These are phyloP conservation scores for Xylaria sp. DNA, from an alignment of 2,329 filamentous ascomycete species.

Conservation along the genomic window DNA sequence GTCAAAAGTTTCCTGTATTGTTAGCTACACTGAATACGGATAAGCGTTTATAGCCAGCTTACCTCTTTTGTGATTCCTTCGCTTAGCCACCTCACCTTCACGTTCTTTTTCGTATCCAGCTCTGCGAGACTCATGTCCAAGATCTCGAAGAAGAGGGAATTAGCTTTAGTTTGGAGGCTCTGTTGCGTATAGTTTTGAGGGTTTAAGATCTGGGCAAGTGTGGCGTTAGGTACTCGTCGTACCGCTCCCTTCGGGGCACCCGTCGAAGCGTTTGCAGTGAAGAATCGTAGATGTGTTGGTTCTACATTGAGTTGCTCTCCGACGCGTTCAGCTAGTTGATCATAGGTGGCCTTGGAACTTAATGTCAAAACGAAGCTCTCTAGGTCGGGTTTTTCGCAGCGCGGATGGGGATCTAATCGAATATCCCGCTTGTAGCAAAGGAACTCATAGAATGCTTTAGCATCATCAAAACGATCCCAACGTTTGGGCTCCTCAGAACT, in stretches of 20 bases:
- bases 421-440: slow-evolving; percentile 85
- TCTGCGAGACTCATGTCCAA: slow-evolving; percentile 95
- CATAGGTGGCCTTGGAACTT: slow-evolving; percentile 90
- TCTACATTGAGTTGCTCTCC: slow-evolving; percentile 81
- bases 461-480: slow-evolving; percentile 72
- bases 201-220: slow-evolving; percentile 81
- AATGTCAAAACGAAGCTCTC: slow-evolving; percentile 80
- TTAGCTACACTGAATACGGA: slow-evolving; percentile 38
- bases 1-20: slow-evolving; percentile 76
- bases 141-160: slow-evolving; percentile 91
- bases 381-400: slow-evolving; percentile 67
- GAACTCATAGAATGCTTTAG: slow-evolving; percentile 92
- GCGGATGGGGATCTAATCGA: slow-evolving; percentile 77
- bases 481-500: slow-evolving; percentile 54
- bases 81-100: slow-evolving; percentile 85
- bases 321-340: slow-evolving; percentile 85
- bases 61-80: slow-evolving; percentile 94
- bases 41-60: slow-evolving; percentile 48
- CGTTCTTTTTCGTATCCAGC: slow-evolving; percentile 88
- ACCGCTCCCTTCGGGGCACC: slow-evolving; percentile 82
- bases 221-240: slow-evolving; percentile 76
- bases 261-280: slow-evolving; percentile 80
- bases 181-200: slow-evolving; percentile 78
- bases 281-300: slow-evolving; percentile 90
- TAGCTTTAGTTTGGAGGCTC: slow-evolving; percentile 75